These are phyloP conservation scores for Solanum lycopersicoides DNA, from an alignment of 257 asterid genomes.

Conservation along the genomic window DNA sequence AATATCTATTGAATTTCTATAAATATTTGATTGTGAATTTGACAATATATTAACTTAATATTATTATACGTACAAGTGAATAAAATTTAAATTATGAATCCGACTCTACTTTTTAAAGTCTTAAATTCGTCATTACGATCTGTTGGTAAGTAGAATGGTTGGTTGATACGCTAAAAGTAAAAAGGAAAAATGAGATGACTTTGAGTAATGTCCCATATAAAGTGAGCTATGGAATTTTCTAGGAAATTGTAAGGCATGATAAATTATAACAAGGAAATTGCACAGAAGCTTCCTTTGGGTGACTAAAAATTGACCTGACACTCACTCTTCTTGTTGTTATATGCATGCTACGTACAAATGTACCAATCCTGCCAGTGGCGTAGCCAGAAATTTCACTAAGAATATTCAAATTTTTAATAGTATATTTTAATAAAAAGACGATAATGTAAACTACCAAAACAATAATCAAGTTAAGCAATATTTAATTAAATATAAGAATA, in stretches of 20 bases:
- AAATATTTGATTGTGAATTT: neutral
- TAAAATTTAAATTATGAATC: neutral
- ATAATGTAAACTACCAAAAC: no score
- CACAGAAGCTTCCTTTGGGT: slow-evolving; percentile 24
- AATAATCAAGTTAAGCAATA: no score
- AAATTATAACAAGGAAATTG: slow-evolving; percentile 15
- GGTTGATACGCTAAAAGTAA: neutral
- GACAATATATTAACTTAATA: neutral
- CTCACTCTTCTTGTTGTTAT: neutral
- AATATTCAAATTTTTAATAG: no score
- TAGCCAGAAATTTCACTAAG: no score
- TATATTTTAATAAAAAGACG: no score
- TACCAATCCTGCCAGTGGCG: neutral
- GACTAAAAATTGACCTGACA: slow-evolving; percentile 1
- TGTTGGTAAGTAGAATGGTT: neutral
- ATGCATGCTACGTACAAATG: neutral
- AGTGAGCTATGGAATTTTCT: neutral
- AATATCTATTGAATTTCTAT: neutral
- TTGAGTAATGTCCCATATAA: neutral
- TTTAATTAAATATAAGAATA: no score
- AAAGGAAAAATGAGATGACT: neutral
- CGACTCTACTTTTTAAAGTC: neutral
- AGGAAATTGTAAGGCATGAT: slow-evolving; percentile 6
- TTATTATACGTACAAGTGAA: neutral
- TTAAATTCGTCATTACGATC: neutral